Base-by-base conservation (phyloP, 331 rosid genomes). In the Acacia concinna region DNA sequence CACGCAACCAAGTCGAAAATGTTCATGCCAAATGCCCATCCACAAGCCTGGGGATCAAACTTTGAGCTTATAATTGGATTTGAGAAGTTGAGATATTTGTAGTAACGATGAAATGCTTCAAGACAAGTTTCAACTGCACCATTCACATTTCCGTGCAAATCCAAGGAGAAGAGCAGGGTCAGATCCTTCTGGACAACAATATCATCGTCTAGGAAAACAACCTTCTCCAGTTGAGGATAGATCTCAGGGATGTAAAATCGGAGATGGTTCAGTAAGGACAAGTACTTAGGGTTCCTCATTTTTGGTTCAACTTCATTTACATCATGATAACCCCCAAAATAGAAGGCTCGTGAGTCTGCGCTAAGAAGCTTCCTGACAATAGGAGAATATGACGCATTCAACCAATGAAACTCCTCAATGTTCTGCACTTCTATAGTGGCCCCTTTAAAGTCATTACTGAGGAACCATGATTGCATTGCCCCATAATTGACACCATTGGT, bases 111-210 rank as follows among this genome's bases (percentile, higher is more conserved):
- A 80, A 87, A 92, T 4, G 93, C 91, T 89, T 94, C 98, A 4
- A 94, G 96, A 83, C 98, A 94, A 75, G 98, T 94, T 82, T 94
- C 98, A 62, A 94, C 98, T 10, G 97, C 98, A 34, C 97, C 97
- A 62, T 89, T 94, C 81, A 94, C 97, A 59, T 92, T 91, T 80
- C 94, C 97, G 84, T 94, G 97, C 87, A 94, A 81, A 70, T 92
- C 94, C 68, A 92, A 79, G 0, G 97, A 87, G 83, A 94, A 94
- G 79, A 94, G 98, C n/a, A 91, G 86, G 46, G 92, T 94, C 62
- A 94, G 90, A 84, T 94, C 98, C 92, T 94, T 94, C 82, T 92
- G 98, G 73, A 91, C 96, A 51, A 89, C 97, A 27, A 94, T 93
- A 68, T 94, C 98, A 15, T 94, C 98, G 7, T 94, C 98, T 12